Evolutionary conservation across 345 rosid species (phyloP).

Genomic region (Hypericum androsaemum): DNA sequence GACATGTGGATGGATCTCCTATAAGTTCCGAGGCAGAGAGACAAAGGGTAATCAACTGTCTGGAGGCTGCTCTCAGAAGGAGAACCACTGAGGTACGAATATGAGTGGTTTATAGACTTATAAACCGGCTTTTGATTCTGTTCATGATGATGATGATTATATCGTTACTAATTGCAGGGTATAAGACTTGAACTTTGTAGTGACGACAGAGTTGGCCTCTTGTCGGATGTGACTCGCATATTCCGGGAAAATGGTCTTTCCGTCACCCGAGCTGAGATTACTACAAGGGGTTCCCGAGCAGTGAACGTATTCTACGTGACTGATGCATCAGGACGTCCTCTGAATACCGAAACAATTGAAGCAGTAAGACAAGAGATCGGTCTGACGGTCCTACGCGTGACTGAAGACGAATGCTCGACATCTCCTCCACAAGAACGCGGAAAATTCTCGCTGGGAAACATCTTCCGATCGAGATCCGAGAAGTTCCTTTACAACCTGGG

Average conservation of each 20-base stretch:
- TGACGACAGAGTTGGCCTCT: slow-evolving; percentile 73
- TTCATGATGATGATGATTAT: slow-evolving; percentile 1
- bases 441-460: slow-evolving; percentile 51
- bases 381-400: slow-evolving; percentile 46
- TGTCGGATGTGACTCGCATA: slow-evolving; percentile 88
- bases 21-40: slow-evolving; percentile 91
- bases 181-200: slow-evolving; percentile 68
- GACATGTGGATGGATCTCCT: slow-evolving; percentile 85
- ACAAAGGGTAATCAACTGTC: slow-evolving; percentile 76
- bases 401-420: slow-evolving; percentile 33
- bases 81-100: slow-evolving; percentile 53
- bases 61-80: slow-evolving; percentile 89
- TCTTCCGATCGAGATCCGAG: slow-evolving; percentile 64
- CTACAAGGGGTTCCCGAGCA: slow-evolving; percentile 68
- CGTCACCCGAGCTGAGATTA: slow-evolving; percentile 84
- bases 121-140: slow-evolving; percentile 1
- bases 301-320: slow-evolving; percentile 68
- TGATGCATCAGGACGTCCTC: slow-evolving; percentile 65
- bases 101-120: neutral
- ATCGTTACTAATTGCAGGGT: slow-evolving; percentile 39
- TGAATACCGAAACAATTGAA: slow-evolving; percentile 63
- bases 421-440: slow-evolving; percentile 36
- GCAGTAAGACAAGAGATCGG: slow-evolving; percentile 78
- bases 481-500: slow-evolving; percentile 67
- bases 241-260: slow-evolving; percentile 85